Base-by-base conservation (phyloP, 2,329 filamentous ascomycete species). In the Onygena corvina region DNA sequence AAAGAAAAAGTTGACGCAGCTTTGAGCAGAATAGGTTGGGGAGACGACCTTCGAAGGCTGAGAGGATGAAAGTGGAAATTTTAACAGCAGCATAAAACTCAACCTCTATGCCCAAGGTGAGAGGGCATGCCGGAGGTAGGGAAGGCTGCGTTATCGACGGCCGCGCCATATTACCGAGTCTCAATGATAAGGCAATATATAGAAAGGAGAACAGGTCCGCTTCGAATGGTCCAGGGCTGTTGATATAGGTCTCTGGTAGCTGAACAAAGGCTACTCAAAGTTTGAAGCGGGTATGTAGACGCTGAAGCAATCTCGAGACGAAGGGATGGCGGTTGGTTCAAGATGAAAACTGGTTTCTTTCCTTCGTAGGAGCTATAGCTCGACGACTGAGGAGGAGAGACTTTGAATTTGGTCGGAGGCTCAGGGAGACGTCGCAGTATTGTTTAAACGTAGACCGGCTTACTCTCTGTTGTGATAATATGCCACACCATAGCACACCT, bases 41-140 rank as follows among this genome's bases (percentile, higher is more conserved):
- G 35, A 55, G 21, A 21, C 29, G n/a, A 3, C 7, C 20, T 11
- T 52, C 30, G 21, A 25, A 25, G 36, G 40, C 3, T 48, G 48
- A 31, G 46, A 38, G 3, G 20, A 38, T 52, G 25, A 52, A 56
- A 14, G 46, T 48, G 3, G 40, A 44, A 27, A 38, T 30, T 20
- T 51, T 56, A 34, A 54, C 48, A 3, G 54, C 54, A 33, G 54
- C 48, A 49, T 53, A 53, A 20, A 54, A 52, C 11, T 47, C 42
- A 6, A 53, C 47, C 35, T 56, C 53, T 35, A 56, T 27, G n/a
- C 50, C 51, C 38, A 56, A 50, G 1, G 53, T 52, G 14, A 56
- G 53, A 4, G 31, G 36, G 34, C 47, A 49, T 46, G 12, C 18
- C 20, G 14, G 6, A 30, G 25, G 25, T 9, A 33, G 9, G 14